These are phyloP conservation scores for Hordeum vulgare DNA, from an alignment of 176 grass and related monocot genomes.

Conservation along the genomic window MorexV3_pseudomolecules_assembly NC_058519.1:21555633-21556132, in stretches of 20 bases:
- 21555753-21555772: too few species aligned
- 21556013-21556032: not conserved
- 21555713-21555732: too few species aligned
- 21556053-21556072: slow-evolving; percentile 60
- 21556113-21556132: slow-evolving; percentile 45
- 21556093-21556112: slow-evolving; percentile 54
- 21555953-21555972: slow-evolving; percentile 1
- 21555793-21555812: too few species aligned
- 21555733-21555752: too few species aligned
- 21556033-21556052: slow-evolving; percentile 46
- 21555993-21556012: not conserved
- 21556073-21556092: slow-evolving; percentile 83
- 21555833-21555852: not conserved
- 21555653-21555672: too few species aligned
- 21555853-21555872: not conserved
- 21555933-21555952: not conserved
- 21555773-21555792: too few species aligned
- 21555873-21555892: slow-evolving; percentile 17
- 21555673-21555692: too few species aligned
- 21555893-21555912: slow-evolving; percentile 6
- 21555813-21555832: too few species aligned
- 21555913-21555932: slow-evolving; percentile 4
- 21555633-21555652: too few species aligned
- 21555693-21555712: too few species aligned
- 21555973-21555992: slow-evolving; percentile 2